Evolutionary conservation across 768 basidiomycete genomes (phyloP).

Genomic region (Tephrocybe rancida): DNA sequence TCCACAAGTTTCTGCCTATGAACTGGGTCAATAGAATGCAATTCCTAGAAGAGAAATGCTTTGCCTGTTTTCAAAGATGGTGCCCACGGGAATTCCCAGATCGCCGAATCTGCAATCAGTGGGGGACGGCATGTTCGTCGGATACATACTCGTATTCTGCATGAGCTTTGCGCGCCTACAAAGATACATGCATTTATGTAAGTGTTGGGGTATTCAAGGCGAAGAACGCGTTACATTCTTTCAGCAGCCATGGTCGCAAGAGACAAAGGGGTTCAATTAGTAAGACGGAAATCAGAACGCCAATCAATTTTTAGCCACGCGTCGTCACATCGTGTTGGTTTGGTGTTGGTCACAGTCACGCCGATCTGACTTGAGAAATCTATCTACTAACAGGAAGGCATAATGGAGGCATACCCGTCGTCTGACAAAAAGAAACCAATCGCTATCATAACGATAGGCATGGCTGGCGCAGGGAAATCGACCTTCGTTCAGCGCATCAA

Average conservation of each 20-base stretch:
- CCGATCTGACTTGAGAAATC: not conserved
- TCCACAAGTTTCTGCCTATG: slow-evolving; percentile 27
- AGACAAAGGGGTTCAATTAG: not conserved
- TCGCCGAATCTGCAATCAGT: slow-evolving; percentile 26
- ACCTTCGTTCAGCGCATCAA: slow-evolving; percentile 96
- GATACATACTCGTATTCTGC: slow-evolving; percentile 21
- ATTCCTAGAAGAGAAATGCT: not conserved
- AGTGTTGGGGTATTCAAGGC: not conserved
- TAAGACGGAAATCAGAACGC: not conserved
- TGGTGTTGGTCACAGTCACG: slow-evolving; percentile 6
- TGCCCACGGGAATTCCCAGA: slow-evolving; percentile 23
- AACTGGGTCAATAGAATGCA: not conserved
- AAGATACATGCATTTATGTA: not conserved
- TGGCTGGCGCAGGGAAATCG: slow-evolving; percentile 98
- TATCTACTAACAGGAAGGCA: not conserved
- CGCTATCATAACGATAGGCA: slow-evolving; percentile 89
- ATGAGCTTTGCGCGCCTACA: slow-evolving; percentile 23
- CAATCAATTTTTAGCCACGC: not conserved
- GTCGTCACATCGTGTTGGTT: not conserved
- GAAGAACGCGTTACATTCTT: slow-evolving; percentile 21
- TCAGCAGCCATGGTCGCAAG: slow-evolving; percentile 20
- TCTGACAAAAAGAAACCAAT: slow-evolving; percentile 60
- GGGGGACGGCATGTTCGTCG: slow-evolving; percentile 10
- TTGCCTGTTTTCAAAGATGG: slow-evolving; percentile 24
- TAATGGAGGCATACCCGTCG: slow-evolving; percentile 20